Conservation (phyloP, 2,329 filamentous ascomycete species). For the Fusarium musae region DNA sequence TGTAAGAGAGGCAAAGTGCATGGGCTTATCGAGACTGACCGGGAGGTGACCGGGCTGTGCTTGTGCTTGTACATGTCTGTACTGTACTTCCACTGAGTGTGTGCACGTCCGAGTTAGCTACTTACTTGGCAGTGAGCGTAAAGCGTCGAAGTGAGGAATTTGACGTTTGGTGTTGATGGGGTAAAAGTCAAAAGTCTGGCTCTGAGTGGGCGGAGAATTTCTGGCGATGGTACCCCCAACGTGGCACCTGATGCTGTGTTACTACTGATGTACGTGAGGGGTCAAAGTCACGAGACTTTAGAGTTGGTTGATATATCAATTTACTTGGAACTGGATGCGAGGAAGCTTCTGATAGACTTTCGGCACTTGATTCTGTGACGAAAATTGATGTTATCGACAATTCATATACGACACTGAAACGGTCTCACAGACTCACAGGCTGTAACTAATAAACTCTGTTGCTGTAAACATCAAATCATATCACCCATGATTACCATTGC, state of each 20-base stretch:
- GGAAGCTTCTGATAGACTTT: neutral
- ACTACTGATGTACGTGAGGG: neutral
- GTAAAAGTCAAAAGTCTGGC: neutral
- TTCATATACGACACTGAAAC: neutral
- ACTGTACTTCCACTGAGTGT: neutral
- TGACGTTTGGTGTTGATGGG: constrained; percentile 24
- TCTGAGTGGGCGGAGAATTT: constrained; percentile 25
- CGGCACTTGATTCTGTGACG: neutral
- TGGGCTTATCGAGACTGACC: constrained; percentile 6
- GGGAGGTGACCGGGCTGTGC: constrained; percentile 7
- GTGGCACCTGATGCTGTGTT: constrained; percentile 17
- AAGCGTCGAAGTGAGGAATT: constrained; percentile 5
- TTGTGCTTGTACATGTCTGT: neutral
- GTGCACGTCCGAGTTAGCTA: constrained; percentile 7
- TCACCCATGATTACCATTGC: constrained; percentile 3
- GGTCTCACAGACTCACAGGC: neutral
- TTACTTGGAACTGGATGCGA: neutral
- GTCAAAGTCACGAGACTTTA: constrained; percentile 5
- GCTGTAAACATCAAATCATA: neutral
- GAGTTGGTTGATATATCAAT: neutral
- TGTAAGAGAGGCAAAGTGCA: constrained; percentile 33
- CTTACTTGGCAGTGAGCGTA: neutral
- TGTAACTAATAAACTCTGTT: neutral
- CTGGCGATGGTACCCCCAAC: constrained; percentile 37
- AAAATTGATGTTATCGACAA: neutral